A percentile compares a stretch with the other conserved stretches of the same genome.
phyloP scores from a whole-genome alignment of 2,329 filamentous ascomycete species.

The Fusarium papillatum region DNA sequence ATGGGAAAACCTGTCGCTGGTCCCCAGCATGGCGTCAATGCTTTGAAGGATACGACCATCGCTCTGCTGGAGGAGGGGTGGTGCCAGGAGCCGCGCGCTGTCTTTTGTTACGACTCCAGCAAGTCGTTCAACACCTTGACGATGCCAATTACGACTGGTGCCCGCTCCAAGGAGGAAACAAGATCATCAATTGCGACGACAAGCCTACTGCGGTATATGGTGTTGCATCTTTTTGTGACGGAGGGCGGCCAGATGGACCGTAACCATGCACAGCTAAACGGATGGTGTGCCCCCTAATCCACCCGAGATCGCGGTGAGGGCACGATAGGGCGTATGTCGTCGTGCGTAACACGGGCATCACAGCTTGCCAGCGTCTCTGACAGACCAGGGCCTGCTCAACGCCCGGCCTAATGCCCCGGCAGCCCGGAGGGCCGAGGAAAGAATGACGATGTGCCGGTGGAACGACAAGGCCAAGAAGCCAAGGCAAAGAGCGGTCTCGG shows the following conservation, averaged over 20 bases:
- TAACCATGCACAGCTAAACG: slow-evolving; percentile 23
- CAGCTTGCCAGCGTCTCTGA: slow-evolving; percentile 7
- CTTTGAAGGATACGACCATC: slow-evolving; percentile 6
- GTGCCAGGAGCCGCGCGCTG: slow-evolving; percentile 9
- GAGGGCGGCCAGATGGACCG: slow-evolving; percentile 40
- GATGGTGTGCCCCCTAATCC: slow-evolving; percentile 30
- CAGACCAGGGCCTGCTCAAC: slow-evolving; percentile 14
- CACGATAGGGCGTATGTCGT: slow-evolving; percentile 13
- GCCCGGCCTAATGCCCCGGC: not conserved
- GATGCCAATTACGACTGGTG: slow-evolving; percentile 33
- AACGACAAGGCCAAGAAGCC: not conserved
- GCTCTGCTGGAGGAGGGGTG: slow-evolving; percentile 34
- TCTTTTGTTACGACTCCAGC: not conserved
- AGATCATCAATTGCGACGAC: slow-evolving; percentile 42
- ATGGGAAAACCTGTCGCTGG: slow-evolving; percentile 26
- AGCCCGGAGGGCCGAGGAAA: slow-evolving; percentile 18
- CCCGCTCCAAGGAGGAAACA: slow-evolving; percentile 41
- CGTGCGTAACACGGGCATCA: slow-evolving; percentile 6
- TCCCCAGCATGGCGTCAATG: slow-evolving; percentile 12
- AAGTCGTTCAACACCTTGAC: slow-evolving; percentile 5
- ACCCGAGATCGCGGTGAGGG: slow-evolving; percentile 43
- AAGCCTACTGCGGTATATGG: slow-evolving; percentile 16
- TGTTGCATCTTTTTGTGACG: slow-evolving; percentile 22
- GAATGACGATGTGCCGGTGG: not conserved
- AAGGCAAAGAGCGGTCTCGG: slow-evolving; percentile 25